Evolutionary conservation across 2,329 filamentous ascomycete genomes (phyloP).

Genomic region (Claviceps sp.): DNA sequence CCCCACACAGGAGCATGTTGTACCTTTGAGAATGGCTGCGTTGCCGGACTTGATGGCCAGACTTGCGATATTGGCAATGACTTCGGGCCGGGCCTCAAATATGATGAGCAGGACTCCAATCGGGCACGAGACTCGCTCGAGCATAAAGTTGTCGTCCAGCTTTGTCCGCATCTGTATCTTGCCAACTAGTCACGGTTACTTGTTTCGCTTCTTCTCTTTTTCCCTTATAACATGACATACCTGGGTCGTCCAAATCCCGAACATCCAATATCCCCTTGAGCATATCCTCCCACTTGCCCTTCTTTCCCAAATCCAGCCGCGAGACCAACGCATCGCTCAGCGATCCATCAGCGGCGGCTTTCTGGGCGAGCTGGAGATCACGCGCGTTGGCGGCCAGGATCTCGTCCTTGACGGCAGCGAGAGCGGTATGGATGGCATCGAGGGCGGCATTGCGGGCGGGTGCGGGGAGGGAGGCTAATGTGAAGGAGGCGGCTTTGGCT

Average conservation of each 20-base stretch:
- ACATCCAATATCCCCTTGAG: slow-evolving; percentile 89
- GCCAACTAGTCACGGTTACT: slow-evolving; percentile 45
- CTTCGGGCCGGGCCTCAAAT: slow-evolving; percentile 93
- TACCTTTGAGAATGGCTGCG: slow-evolving; percentile 85
- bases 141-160: slow-evolving; percentile 71
- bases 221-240: slow-evolving; percentile 33
- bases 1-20: not conserved
- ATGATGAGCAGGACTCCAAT: slow-evolving; percentile 98
- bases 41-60: slow-evolving; percentile 96
- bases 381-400: slow-evolving; percentile 79
- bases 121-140: slow-evolving; percentile 83
- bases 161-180: slow-evolving; percentile 70
- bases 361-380: slow-evolving; percentile 63
- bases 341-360: slow-evolving; percentile 60
- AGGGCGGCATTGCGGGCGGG: slow-evolving; percentile 73
- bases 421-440: slow-evolving; percentile 67
- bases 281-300: slow-evolving; percentile 97
- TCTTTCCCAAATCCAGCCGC: slow-evolving; percentile 70
- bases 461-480: slow-evolving; percentile 65
- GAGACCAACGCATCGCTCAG: slow-evolving; percentile 76
- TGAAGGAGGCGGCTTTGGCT: slow-evolving; percentile 70
- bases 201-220: too few relatives aligned
- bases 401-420: slow-evolving; percentile 52
- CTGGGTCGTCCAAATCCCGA: slow-evolving; percentile 67
- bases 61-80: slow-evolving; percentile 95